Conservation (phyloP, 305 asterid species). For the Withania somnifera region DNA sequence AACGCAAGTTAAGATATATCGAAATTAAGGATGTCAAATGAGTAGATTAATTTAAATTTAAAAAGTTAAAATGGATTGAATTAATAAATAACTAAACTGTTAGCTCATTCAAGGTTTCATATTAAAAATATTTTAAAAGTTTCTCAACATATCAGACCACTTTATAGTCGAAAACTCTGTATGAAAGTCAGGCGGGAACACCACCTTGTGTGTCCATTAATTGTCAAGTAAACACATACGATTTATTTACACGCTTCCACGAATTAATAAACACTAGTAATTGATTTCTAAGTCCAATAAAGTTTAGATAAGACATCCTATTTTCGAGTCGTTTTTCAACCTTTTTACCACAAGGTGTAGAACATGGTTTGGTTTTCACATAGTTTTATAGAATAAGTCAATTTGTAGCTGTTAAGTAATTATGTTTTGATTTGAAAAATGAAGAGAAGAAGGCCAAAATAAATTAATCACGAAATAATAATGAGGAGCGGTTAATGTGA, state of each 20-base stretch:
- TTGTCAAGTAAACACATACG: background rate
- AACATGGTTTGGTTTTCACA: background rate
- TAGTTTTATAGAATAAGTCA: background rate
- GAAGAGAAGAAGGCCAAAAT: background rate
- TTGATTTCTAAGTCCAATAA: background rate
- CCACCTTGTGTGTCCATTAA: background rate
- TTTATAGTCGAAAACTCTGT: background rate
- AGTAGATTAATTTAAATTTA: too few species aligned
- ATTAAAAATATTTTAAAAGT: too few species aligned
- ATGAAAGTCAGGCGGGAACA: conserved; percentile 1
- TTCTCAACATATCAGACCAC: too few species aligned
- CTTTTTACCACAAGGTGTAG: background rate
- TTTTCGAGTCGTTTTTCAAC: background rate
- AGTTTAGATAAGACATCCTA: conserved; percentile 1
- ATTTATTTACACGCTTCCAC: conserved; percentile 4
- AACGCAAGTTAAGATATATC: too few species aligned
- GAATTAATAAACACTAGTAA: background rate
- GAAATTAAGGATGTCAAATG: too few species aligned
- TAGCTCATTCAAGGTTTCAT: too few species aligned
- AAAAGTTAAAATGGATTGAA: too few species aligned
- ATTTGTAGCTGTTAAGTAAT: background rate
- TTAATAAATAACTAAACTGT: too few species aligned
- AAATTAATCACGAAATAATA: background rate
- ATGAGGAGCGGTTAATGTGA: background rate
- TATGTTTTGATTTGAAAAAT: background rate